phyloP scores from a whole-genome alignment of 352 stramenopile genomes.

The Phytopythium chamaehyphon region DNA sequence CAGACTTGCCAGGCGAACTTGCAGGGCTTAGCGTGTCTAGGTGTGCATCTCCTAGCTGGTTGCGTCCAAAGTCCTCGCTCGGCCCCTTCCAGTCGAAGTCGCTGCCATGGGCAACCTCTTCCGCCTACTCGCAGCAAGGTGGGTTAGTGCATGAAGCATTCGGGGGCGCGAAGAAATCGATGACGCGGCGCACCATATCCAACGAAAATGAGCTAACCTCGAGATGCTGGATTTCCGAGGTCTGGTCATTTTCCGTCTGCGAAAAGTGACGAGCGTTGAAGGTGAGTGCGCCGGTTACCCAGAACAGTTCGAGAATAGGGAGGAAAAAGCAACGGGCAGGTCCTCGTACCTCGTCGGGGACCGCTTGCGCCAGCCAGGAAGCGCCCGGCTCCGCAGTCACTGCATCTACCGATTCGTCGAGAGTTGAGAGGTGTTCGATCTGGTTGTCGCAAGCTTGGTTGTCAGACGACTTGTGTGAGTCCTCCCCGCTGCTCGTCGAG shows the following conservation, averaged over 20 bases:
- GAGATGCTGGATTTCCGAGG: slow-evolving; percentile 5
- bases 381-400: neutral
- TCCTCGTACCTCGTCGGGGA: slow-evolving; percentile 1
- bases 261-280: slow-evolving; percentile 1
- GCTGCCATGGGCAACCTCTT: neutral
- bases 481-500: neutral
- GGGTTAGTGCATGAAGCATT: neutral
- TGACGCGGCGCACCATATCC: neutral
- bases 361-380: neutral
- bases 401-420: neutral
- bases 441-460: slow-evolving; percentile 5
- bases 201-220: slow-evolving; percentile 2
- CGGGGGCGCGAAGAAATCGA: neutral
- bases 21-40: slow-evolving; percentile 13
- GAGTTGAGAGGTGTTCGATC: neutral
- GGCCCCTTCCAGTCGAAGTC: slow-evolving; percentile 30
- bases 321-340: neutral
- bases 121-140: neutral
- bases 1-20: slow-evolving; percentile 28
- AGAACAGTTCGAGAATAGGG: neutral
- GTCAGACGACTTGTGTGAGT: neutral
- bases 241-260: slow-evolving; percentile 6
- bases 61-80: slow-evolving; percentile 21
- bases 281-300: neutral
- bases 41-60: slow-evolving; percentile 5